Conservation (phyloP, 2,329 filamentous ascomycete genomes). For the Penicillium rolfsii region DNA sequence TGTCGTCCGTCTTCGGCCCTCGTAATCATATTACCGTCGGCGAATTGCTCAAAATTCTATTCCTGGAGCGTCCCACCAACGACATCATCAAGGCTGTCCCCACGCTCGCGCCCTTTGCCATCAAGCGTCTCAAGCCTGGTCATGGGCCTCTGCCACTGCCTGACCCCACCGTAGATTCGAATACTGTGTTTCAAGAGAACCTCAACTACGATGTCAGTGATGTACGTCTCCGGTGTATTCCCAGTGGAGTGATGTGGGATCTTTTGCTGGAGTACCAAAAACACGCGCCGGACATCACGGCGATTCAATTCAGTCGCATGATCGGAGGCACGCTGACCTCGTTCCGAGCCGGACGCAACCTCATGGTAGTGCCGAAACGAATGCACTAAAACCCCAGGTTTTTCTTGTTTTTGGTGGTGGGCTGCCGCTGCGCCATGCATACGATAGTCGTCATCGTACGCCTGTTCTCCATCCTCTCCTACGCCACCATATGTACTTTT, state of each 20-base stretch:
- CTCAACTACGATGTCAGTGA: slow-evolving; percentile 41
- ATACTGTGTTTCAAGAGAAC: slow-evolving; percentile 32
- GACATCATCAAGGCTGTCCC: slow-evolving; percentile 41
- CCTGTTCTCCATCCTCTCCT: neutral
- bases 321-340: slow-evolving; percentile 38
- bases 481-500: neutral
- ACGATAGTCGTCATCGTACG: neutral
- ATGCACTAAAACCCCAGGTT: slow-evolving; percentile 13
- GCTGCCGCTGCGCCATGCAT: neutral
- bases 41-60: slow-evolving; percentile 35
- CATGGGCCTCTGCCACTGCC: slow-evolving; percentile 30
- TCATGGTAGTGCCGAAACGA: slow-evolving; percentile 5
- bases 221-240: slow-evolving; percentile 36
- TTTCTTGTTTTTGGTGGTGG: neutral
- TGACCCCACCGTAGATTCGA: slow-evolving; percentile 29
- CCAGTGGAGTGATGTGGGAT: slow-evolving; percentile 38
- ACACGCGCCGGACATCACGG: slow-evolving; percentile 29
- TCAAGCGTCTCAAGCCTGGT: slow-evolving; percentile 32
- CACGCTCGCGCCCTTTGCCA: slow-evolving; percentile 35
- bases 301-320: slow-evolving; percentile 30
- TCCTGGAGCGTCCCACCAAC: slow-evolving; percentile 35
- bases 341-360: slow-evolving; percentile 26
- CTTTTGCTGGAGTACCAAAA: slow-evolving; percentile 43
- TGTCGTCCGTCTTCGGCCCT: slow-evolving; percentile 32
- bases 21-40: slow-evolving; percentile 31